These are phyloP conservation scores for Auriscalpium vulgare DNA, from an alignment of 768 basidiomycete genomes.

Conservation along the genomic window DNA sequence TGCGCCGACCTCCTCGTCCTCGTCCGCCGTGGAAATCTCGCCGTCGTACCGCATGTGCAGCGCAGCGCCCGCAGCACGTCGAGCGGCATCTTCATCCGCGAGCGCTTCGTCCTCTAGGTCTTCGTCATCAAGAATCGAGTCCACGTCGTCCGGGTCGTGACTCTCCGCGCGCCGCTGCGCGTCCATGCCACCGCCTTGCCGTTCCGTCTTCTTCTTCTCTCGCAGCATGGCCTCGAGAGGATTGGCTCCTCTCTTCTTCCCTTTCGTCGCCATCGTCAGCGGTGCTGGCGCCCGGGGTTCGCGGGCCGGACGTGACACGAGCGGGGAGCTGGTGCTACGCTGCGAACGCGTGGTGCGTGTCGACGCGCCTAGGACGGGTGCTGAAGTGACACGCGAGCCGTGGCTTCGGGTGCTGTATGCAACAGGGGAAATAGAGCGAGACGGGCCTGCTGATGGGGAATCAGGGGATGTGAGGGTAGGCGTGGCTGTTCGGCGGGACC, in stretches of 20 bases:
- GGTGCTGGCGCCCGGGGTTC: not conserved
- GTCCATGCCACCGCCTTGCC: conserved; percentile 9
- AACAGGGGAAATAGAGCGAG: not conserved
- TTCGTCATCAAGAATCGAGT: conserved; percentile 6
- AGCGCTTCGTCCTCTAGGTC: conserved; percentile 7
- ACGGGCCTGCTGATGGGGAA: not conserved
- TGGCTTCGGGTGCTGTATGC: not conserved
- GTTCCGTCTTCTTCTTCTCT: conserved; percentile 9
- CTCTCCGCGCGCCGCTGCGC: conserved; percentile 10
- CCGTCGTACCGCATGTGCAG: not conserved
- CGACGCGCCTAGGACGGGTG: too few relatives aligned
- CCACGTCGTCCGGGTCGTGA: conserved; percentile 2
- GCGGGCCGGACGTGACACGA: not conserved
- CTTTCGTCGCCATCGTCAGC: conserved; percentile 3
- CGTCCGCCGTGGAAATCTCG: conserved; percentile 1
- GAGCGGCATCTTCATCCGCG: conserved; percentile 5
- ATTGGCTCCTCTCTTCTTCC: conserved; percentile 14
- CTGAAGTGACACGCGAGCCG: not conserved
- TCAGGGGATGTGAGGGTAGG: not conserved
- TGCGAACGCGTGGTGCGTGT: not conserved
- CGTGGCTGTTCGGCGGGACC: not conserved
- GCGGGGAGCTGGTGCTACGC: not conserved
- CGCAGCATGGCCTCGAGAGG: conserved; percentile 12
- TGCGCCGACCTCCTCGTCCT: conserved; percentile 14
- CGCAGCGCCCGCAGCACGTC: not conserved